Percentiles rank a stretch among this genome's conserved stretches.
Evolutionary conservation across 2,329 filamentous ascomycete genomes (phyloP).

Genomic region (Laburnicola sp.): DNA sequence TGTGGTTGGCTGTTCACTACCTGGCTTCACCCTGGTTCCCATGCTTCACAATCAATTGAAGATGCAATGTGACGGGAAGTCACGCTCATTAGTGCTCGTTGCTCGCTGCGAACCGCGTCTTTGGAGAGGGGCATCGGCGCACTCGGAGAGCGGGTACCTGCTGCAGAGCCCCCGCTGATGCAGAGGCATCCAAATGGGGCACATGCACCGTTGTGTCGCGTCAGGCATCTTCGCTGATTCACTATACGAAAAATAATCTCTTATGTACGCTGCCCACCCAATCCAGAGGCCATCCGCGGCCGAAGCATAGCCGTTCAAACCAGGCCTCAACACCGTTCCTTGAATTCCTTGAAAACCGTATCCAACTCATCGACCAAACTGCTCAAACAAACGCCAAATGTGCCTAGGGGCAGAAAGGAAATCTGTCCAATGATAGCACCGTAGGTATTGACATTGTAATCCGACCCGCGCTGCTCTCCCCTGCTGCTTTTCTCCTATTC

Average conservation of each 20-base stretch:
- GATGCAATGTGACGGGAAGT: too few species aligned
- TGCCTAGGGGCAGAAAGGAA: too few species aligned
- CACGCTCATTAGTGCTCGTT: too few species aligned
- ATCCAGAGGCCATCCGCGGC: slow-evolving; percentile 40
- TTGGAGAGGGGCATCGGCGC: neutral
- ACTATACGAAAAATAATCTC: slow-evolving; percentile 10
- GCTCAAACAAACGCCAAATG: slow-evolving; percentile 13
- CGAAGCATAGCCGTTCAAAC: slow-evolving; percentile 27
- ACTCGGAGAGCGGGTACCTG: slow-evolving; percentile 3
- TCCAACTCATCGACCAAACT: slow-evolving; percentile 6
- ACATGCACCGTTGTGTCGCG: too few species aligned
- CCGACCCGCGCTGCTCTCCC: too few species aligned
- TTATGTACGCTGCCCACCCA: slow-evolving; percentile 30
- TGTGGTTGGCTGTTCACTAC: too few species aligned
- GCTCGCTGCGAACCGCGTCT: slow-evolving; percentile 3
- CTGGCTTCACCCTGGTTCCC: too few species aligned
- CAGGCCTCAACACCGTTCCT: slow-evolving; percentile 29
- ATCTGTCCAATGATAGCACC: neutral
- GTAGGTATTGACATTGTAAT: too few species aligned
- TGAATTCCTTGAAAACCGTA: slow-evolving; percentile 14
- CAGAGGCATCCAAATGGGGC: too few species aligned
- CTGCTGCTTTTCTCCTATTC: too few species aligned
- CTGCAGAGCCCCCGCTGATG: slow-evolving; percentile 9
- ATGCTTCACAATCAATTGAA: too few species aligned
- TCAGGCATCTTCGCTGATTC: neutral